These are phyloP conservation scores for Coniochaeta sp. DNA, from an alignment of 2,329 filamentous ascomycete species.

Conservation along the genomic window DNA sequence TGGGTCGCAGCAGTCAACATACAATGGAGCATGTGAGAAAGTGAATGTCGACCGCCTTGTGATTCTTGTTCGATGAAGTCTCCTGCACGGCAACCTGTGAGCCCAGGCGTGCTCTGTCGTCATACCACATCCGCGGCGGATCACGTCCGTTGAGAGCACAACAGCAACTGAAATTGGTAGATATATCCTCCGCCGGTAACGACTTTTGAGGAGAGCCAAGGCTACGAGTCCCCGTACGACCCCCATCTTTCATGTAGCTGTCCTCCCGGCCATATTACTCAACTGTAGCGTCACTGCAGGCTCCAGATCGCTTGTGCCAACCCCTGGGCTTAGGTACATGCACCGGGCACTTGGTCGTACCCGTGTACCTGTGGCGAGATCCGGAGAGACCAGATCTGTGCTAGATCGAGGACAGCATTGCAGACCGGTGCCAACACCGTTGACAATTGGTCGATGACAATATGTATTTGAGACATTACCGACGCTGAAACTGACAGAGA, in stretches of 20 bases:
- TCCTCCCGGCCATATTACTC: background rate
- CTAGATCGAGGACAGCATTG: background rate
- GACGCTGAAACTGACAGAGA: background rate
- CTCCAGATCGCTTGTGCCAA: background rate
- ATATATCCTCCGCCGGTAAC: background rate
- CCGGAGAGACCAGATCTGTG: background rate
- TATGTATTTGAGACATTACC: background rate
- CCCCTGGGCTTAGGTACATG: background rate
- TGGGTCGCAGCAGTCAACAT: background rate
- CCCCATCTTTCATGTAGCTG: background rate
- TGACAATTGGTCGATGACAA: background rate
- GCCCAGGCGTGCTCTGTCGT: background rate
- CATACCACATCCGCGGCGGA: background rate
- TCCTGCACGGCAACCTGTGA: background rate
- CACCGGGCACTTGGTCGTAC: background rate
- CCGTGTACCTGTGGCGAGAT: background rate
- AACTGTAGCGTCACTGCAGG: background rate
- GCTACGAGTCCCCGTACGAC: too few species aligned
- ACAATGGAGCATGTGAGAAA: background rate
- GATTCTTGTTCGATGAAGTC: background rate
- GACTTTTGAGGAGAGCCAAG: too few species aligned
- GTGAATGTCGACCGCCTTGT: background rate
- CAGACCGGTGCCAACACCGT: background rate
- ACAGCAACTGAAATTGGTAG: background rate
- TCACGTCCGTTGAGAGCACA: background rate